Percentiles rank a stretch among this genome's conserved stretches.
Conservation (phyloP, 768 basidiomycete genomes). For the Lactarius akahatsu region DNA sequence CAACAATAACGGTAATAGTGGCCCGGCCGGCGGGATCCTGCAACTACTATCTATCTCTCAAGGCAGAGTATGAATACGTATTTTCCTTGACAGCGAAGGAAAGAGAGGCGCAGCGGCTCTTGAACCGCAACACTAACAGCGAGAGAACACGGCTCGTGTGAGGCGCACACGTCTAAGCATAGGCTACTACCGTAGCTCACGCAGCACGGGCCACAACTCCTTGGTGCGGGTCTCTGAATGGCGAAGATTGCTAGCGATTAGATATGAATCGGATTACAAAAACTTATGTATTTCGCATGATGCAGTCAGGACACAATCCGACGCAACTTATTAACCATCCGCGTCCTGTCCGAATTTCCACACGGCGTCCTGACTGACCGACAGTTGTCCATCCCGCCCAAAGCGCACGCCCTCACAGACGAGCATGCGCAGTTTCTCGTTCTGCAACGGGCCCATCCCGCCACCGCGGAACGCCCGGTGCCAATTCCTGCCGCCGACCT, state of each 20-base stretch:
- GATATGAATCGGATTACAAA: too few species aligned
- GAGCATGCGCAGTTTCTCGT: conserved; percentile 28
- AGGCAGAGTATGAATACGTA: too few species aligned
- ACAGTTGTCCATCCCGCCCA: conserved; percentile 19
- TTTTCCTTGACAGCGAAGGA: too few species aligned
- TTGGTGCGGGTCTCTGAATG: too few species aligned
- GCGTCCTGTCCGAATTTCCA: conserved; percentile 20
- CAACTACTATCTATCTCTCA: too few species aligned
- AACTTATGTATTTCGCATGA: not conserved
- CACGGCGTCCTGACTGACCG: conserved; percentile 11
- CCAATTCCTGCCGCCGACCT: conserved; percentile 18
- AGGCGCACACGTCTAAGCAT: not conserved
- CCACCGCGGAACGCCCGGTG: conserved; percentile 21
- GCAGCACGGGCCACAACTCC: too few species aligned
- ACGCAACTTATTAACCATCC: not conserved
- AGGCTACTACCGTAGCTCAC: too few species aligned
- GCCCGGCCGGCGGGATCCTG: too few species aligned
- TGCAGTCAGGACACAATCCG: not conserved
- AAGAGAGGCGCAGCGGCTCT: too few species aligned
- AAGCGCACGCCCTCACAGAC: conserved; percentile 25
- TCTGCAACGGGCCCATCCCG: conserved; percentile 24
- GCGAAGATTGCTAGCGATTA: not conserved
- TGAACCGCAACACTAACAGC: not conserved
- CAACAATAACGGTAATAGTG: too few species aligned
- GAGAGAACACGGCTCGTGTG: not conserved